phyloP scores from a whole-genome alignment of 148 eudicot species.

The Rhododendron molle region DNA sequence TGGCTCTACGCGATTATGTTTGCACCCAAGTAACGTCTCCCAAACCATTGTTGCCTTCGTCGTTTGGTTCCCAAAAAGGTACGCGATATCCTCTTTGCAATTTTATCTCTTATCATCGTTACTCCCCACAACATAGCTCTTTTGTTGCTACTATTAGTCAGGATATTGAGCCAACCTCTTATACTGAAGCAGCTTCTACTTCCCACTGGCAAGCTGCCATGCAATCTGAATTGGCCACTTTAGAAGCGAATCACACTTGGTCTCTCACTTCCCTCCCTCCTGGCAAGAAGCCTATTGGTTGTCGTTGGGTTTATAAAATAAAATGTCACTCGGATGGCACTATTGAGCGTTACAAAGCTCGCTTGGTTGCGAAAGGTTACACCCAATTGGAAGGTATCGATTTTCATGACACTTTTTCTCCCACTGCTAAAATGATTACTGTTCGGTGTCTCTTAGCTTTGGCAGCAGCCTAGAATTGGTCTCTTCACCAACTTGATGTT shows the following conservation, averaged over 20 bases:
- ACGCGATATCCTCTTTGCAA: background rate
- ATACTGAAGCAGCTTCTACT: background rate
- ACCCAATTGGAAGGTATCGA: too few species aligned
- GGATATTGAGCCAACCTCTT: background rate
- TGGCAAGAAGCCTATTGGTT: background rate
- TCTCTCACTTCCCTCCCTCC: too few species aligned
- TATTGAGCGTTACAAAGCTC: background rate
- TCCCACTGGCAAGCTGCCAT: background rate
- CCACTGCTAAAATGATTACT: background rate
- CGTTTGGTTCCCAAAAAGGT: background rate
- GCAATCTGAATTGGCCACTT: background rate
- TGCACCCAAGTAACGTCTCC: background rate
- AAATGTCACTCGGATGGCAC: background rate
- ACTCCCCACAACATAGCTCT: background rate
- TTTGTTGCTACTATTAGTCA: background rate
- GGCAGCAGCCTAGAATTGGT: background rate
- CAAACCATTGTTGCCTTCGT: background rate
- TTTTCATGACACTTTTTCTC: background rate
- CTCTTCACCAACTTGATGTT: background rate
- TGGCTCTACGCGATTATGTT: background rate
- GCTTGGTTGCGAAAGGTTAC: too few species aligned
- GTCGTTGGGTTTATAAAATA: background rate
- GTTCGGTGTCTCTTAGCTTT: background rate
- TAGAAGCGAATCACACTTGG: background rate
- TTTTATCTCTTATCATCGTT: background rate